Evolutionary conservation across 1,139 yeast genomes (phyloP).

Genomic region (Geotrichum cucujoidarum): DNA sequence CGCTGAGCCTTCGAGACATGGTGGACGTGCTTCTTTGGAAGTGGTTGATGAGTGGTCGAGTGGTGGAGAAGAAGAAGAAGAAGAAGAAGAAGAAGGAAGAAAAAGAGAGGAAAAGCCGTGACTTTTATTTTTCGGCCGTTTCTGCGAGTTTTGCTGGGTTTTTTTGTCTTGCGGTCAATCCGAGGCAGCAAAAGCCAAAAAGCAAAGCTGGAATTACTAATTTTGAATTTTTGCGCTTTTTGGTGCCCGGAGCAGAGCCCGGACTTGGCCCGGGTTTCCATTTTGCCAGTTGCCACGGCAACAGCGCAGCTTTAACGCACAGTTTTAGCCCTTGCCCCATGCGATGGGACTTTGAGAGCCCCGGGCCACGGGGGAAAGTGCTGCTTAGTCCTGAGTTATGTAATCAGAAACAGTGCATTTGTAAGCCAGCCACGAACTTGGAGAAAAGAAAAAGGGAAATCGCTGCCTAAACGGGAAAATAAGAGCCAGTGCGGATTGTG

Average conservation of each 20-base stretch:
- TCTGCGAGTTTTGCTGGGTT: neutral
- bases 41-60: neutral
- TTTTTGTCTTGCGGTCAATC: no score
- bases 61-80: neutral
- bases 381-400: neutral
- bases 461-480: no score
- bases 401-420: neutral
- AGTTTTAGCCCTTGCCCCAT: no score
- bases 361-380: neutral
- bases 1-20: conserved; percentile 27
- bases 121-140: neutral
- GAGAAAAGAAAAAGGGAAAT: neutral
- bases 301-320: no score
- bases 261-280: no score
- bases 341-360: neutral
- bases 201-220: no score
- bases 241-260: no score
- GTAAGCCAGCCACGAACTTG: neutral
- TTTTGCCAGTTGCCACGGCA: neutral
- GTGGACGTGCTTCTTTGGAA: neutral
- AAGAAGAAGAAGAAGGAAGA: neutral
- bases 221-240: neutral
- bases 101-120: neutral
- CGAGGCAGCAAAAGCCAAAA: no score
- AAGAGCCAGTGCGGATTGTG: no score